Evolutionary conservation across 805 yeast genomes (phyloP), one percentile per base, ranked within the genome.

Genomic region (Candida odintsovae): DNA sequence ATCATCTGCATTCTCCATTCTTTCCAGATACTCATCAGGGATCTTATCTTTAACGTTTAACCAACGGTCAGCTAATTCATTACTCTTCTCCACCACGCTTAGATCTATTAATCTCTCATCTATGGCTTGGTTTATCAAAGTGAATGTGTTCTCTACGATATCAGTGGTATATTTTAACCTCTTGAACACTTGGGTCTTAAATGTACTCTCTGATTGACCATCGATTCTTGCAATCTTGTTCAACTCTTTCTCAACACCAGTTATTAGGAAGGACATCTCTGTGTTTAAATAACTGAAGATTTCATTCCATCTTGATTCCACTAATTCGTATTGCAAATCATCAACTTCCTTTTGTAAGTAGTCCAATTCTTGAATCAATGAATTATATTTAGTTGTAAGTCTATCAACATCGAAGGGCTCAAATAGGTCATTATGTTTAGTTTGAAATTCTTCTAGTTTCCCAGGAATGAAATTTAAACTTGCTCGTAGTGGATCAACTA

Each of bases 301-400:
- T 21, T 72, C 72, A 50, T 68, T 64, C 87, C 88, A 83, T 56
- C 79, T 71, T 25, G 65, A 58, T 48, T 79, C 82, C 4, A 83
- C 68, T 25, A 75, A 52, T 38, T 76, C 78, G 4, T 47, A 50
- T 53, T 75, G 74, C 49, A 82, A 63, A 7, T 58, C 63, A 3
- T 58, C 58, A 13, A 78, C 50, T 43, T 75, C 77, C 11, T 55
- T 54, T 10, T 67, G 65, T 41, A 82, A 60, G 45, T 66, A 62
- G 18, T 67, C 59, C 64, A 76, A 72, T 48, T 71, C 69, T 12
- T 63, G 63, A 9, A 69, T 52, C 16, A 80, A 55, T 2, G 53
- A 47, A 26, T 69, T 66, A 50, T 75, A 78, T 43, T 66, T 71
- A 6, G 62, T 57, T 11, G 70, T 58, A 18, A 77, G 50, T 3